Conservation (phyloP, 768 basidiomycete genomes). For the Agrocybe praecox region DNA sequence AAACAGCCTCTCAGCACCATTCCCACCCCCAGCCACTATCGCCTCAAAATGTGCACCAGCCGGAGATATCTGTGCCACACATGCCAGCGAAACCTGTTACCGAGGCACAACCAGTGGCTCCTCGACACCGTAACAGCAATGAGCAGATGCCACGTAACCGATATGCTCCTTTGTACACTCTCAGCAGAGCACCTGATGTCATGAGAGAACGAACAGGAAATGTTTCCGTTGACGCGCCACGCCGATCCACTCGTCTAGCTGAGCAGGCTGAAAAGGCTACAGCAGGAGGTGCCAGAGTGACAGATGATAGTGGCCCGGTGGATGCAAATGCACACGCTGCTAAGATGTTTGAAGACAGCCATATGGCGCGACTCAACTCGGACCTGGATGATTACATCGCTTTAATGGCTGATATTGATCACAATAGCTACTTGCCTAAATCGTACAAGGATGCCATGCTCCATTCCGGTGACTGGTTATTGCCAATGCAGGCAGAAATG, state of each 20-base stretch:
- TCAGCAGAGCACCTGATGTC: too few species aligned
- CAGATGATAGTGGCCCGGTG: background rate
- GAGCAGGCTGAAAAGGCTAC: too few species aligned
- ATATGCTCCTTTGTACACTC: too few species aligned
- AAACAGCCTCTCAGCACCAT: too few species aligned
- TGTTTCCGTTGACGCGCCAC: too few species aligned
- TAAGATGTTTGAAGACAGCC: background rate
- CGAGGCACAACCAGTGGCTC: background rate
- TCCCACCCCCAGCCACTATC: too few species aligned
- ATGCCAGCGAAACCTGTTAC: background rate
- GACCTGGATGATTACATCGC: background rate
- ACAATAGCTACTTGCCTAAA: slow-evolving; percentile 5
- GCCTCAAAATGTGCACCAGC: too few species aligned
- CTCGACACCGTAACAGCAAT: background rate
- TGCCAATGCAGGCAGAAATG: slow-evolving; percentile 11
- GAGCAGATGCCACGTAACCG: background rate
- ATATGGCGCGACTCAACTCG: background rate
- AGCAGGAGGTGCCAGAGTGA: too few species aligned
- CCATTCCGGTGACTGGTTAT: slow-evolving; percentile 4
- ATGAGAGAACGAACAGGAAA: too few species aligned
- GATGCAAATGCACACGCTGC: background rate
- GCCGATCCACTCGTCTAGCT: too few species aligned
- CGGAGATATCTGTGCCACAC: too few species aligned
- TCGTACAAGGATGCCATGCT: slow-evolving; percentile 3
- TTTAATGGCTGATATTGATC: background rate